A percentile compares a stretch with the other conserved stretches of the same genome.
phyloP scores from a whole-genome alignment of 306 rosid genomes.

The Sicyos edulis region DNA sequence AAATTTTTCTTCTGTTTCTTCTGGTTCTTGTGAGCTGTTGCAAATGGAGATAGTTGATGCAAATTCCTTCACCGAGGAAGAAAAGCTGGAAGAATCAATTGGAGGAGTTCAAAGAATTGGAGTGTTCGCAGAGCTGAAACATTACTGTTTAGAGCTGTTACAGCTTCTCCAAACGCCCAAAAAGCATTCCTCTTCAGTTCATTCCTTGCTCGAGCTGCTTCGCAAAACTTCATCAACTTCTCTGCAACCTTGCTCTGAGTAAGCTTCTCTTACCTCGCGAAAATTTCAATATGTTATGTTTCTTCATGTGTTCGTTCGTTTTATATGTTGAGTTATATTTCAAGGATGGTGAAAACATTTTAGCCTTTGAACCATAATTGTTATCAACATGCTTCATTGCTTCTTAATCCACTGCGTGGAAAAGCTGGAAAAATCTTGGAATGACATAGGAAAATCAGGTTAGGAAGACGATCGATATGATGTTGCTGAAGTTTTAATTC shows the following conservation, averaged over 20 bases:
- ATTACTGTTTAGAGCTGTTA: constrained; percentile 57
- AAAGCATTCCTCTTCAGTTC: constrained; percentile 41
- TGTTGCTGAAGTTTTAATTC: neutral
- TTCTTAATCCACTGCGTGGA: neutral
- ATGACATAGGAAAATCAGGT: neutral
- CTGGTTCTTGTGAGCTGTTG: neutral
- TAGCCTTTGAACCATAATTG: neutral
- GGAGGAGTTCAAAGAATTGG: constrained; percentile 25
- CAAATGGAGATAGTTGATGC: constrained; percentile 38
- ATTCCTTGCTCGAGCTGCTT: constrained; percentile 48
- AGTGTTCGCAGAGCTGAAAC: constrained; percentile 51
- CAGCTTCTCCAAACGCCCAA: constrained; percentile 58
- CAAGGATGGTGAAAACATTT: neutral
- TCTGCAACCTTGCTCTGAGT: constrained; percentile 83
- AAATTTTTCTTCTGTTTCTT: neutral
- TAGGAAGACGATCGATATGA: neutral
- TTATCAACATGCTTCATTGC: neutral
- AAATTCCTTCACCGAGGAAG: constrained; percentile 1
- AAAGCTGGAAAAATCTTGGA: neutral
- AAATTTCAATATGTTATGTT: neutral
- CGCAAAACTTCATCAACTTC: constrained; percentile 35
- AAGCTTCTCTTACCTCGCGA: constrained; percentile 14
- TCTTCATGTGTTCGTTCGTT: neutral
- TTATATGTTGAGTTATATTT: neutral
- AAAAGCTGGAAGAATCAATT: constrained; percentile 17